phyloP scores from a whole-genome alignment of 164 flowering plant genomes.

The Tinospora cordifolia region DNA sequence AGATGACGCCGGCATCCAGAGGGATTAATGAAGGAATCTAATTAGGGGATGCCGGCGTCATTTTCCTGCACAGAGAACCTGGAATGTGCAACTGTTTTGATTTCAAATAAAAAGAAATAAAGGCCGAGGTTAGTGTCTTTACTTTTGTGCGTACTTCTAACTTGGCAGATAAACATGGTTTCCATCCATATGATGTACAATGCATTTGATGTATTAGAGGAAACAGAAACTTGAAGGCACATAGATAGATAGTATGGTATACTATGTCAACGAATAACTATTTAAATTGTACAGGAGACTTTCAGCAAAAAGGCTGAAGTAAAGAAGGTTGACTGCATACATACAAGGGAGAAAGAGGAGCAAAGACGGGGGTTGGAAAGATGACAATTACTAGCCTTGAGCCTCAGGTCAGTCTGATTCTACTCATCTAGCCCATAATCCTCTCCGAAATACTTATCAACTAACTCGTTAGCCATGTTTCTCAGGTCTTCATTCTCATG shows the following conservation, averaged over 20 bases:
- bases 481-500: constrained; percentile 90
- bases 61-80: constrained; percentile 13
- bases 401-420: constrained; percentile 4
- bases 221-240: not conserved
- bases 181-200: not conserved
- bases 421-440: constrained; percentile 72
- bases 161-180: too few relatives aligned
- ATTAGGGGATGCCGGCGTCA: constrained; percentile 9
- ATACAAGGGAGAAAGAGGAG: not conserved
- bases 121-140: not conserved
- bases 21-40: not conserved
- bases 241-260: constrained; percentile 4
- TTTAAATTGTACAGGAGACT: not conserved
- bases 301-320: not conserved
- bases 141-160: not conserved
- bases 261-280: constrained; percentile 2
- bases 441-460: constrained; percentile 87
- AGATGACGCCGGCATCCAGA: constrained; percentile 18
- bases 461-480: constrained; percentile 83
- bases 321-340: constrained; percentile 5
- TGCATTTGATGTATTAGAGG: not conserved
- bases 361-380: not conserved
- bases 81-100: constrained; percentile 1
- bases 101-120: not conserved
- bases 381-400: not conserved